A percentile compares a stretch with the other conserved stretches of the same genome.
phyloP scores from a whole-genome alignment of 139 green algal genomes.

The Mychonastes homosphaera region DNA sequence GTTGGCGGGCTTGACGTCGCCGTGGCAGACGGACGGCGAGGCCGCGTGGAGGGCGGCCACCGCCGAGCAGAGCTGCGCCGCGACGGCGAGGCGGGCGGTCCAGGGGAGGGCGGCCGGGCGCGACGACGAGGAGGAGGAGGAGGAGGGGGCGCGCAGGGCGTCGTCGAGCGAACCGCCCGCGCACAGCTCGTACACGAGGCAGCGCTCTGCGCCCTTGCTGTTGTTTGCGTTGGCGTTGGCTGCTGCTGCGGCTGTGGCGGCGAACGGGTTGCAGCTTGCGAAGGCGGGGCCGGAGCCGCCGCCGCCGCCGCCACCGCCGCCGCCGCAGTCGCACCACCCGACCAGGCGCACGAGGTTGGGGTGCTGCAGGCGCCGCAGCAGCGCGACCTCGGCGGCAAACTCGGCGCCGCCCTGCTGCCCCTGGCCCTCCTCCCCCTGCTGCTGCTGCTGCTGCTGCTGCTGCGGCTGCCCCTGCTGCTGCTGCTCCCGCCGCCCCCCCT shows the following conservation, averaged over 20 bases:
- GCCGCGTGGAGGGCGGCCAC: slow-evolving; percentile 9
- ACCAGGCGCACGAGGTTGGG: slow-evolving; percentile 13
- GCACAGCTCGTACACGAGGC: slow-evolving; percentile 15
- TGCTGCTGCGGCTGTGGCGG: too few species aligned
- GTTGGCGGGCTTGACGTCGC: slow-evolving; percentile 20
- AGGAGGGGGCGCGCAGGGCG: background rate
- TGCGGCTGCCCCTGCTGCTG: background rate
- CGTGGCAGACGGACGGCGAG: slow-evolving; percentile 11
- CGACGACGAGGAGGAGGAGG: background rate
- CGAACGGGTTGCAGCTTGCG: too few species aligned
- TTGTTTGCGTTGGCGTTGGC: too few species aligned
- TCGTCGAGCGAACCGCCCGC: slow-evolving; percentile 10
- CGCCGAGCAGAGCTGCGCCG: slow-evolving; percentile 9
- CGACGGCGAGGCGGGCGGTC: slow-evolving; percentile 8
- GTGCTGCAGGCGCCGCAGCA: slow-evolving; percentile 10
- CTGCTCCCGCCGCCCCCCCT: background rate
- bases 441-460: background rate
- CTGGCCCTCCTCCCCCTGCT: background rate
- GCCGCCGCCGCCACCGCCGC: too few species aligned
- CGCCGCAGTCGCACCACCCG: background rate
- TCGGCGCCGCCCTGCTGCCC: slow-evolving; percentile 11
- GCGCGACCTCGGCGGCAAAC: slow-evolving; percentile 11
- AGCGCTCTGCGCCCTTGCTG: slow-evolving; percentile 2
- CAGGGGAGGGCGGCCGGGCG: slow-evolving; percentile 5
- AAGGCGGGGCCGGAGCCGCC: too few species aligned